phyloP scores from a whole-genome alignment of 1,139 yeast species.

The Saccharomyces hybrid region DNA sequence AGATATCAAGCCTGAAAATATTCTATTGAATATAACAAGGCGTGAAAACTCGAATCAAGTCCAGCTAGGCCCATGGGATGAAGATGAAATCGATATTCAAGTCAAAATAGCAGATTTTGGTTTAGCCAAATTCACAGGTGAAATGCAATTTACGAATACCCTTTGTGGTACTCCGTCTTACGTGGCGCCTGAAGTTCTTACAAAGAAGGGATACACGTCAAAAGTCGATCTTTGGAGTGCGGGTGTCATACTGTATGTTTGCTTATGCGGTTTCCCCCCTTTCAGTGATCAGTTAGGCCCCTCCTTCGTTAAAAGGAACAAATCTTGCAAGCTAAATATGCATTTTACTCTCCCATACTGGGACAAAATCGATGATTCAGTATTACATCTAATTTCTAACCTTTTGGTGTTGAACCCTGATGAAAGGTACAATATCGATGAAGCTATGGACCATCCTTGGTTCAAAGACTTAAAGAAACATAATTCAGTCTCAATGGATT shows the following conservation, averaged over 20 bases:
- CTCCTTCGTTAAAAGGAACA: conserved; percentile 73
- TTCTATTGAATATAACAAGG: conserved; percentile 52
- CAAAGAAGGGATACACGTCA: conserved; percentile 53
- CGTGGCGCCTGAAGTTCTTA: conserved; percentile 71
- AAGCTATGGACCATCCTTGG: conserved; percentile 56
- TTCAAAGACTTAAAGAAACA: conserved; percentile 26
- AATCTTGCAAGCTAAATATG: conserved; percentile 56
- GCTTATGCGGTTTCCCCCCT: conserved; percentile 80
- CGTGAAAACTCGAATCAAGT: conserved; percentile 34
- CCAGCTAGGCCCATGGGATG: conserved; percentile 68
- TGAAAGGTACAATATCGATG: conserved; percentile 44
- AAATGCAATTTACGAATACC: conserved; percentile 64
- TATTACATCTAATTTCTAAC: conserved; percentile 56
- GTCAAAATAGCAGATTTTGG: conserved; percentile 82
- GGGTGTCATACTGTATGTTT: conserved; percentile 67
- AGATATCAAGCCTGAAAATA: conserved; percentile 74
- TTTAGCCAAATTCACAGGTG: conserved; percentile 72
- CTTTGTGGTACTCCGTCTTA: conserved; percentile 80
- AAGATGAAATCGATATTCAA: conserved; percentile 49
- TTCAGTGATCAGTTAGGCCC: conserved; percentile 77
- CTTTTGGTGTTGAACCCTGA: conserved; percentile 53
- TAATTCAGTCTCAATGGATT: conserved; percentile 11
- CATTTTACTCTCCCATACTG: conserved; percentile 75
- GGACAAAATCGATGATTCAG: conserved; percentile 61
- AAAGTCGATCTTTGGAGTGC: conserved; percentile 77